These are phyloP conservation scores for Peziza echinospora DNA, from an alignment of 495 filamentous ascomycete species.

Conservation along the genomic window DNA sequence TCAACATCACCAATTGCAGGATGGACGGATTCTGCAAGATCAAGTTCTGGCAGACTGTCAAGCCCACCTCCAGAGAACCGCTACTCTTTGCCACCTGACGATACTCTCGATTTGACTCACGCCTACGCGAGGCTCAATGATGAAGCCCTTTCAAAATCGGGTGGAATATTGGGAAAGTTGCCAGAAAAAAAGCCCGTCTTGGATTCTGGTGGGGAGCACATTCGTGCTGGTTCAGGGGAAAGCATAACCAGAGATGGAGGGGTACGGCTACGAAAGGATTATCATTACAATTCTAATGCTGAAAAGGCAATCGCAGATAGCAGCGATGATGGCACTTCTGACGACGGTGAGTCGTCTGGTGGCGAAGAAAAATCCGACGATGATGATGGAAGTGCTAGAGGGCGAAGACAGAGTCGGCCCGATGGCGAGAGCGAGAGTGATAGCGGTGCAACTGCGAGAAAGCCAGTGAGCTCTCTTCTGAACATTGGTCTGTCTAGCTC, in stretches of 20 bases:
- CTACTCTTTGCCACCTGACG: slow-evolving; percentile 5
- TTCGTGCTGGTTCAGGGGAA: slow-evolving; percentile 17
- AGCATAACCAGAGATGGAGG: slow-evolving; percentile 20
- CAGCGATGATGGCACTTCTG: slow-evolving; percentile 25
- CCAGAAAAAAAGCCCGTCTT: slow-evolving; percentile 20
- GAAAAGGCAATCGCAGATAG: slow-evolving; percentile 23
- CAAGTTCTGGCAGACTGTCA: slow-evolving; percentile 6
- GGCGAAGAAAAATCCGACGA: slow-evolving; percentile 28
- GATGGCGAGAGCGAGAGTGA: slow-evolving; percentile 28
- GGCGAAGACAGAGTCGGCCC: slow-evolving; percentile 14
- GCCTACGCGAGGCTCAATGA: slow-evolving; percentile 16
- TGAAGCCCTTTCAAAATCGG: slow-evolving; percentile 13
- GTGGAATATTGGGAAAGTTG: slow-evolving; percentile 13
- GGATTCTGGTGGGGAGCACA: slow-evolving; percentile 12
- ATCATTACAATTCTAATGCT: slow-evolving; percentile 39
- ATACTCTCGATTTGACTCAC: slow-evolving; percentile 12
- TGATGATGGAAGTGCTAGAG: background rate
- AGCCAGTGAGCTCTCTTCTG: slow-evolving; percentile 11
- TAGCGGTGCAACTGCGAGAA: slow-evolving; percentile 24
- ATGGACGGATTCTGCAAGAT: background rate
- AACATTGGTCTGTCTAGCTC: background rate
- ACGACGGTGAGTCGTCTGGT: slow-evolving; percentile 27
- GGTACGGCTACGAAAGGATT: slow-evolving; percentile 51
- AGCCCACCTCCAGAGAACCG: slow-evolving; percentile 7
- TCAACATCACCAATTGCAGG: slow-evolving; percentile 13